Percentiles rank a stretch among this genome's conserved stretches.
phyloP scores from a whole-genome alignment of 177 flowering plant species.

The Vitis hybrid region DNA sequence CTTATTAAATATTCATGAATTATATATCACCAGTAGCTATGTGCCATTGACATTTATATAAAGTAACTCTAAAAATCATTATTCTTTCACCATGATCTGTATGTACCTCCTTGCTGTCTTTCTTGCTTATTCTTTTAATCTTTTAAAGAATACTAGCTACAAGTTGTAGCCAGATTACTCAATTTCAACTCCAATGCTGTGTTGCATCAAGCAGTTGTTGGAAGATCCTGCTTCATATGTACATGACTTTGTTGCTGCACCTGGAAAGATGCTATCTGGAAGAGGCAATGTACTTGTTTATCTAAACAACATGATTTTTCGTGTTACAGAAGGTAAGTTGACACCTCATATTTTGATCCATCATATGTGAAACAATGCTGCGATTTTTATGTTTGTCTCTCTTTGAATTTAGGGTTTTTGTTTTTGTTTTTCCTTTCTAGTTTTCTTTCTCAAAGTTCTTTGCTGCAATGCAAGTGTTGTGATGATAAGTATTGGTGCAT shows the following conservation, averaged over 20 bases:
- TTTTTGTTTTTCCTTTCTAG: no score
- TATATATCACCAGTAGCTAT: no score
- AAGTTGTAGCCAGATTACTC: background rate
- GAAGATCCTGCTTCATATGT: constrained; percentile 62
- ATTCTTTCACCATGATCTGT: no score
- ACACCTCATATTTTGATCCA: constrained; percentile 1
- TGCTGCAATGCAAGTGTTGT: no score
- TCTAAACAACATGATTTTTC: constrained; percentile 63
- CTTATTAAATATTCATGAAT: background rate
- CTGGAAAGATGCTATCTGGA: constrained; percentile 67
- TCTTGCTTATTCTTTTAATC: no score
- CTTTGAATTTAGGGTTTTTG: background rate
- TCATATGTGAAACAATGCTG: background rate
- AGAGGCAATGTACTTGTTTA: constrained; percentile 59
- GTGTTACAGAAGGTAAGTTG: constrained; percentile 55
- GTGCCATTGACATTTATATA: no score
- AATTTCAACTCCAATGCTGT: background rate
- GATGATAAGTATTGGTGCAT: no score
- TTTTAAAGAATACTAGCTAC: background rate
- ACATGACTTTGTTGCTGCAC: constrained; percentile 52
- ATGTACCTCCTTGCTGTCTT: no score
- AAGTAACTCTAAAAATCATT: no score
- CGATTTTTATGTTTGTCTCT: background rate
- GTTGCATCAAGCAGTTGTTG: constrained; percentile 48
- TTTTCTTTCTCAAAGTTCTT: no score